Conservation (phyloP, 306 rosid genomes). For the Vigna mungo region DNA sequence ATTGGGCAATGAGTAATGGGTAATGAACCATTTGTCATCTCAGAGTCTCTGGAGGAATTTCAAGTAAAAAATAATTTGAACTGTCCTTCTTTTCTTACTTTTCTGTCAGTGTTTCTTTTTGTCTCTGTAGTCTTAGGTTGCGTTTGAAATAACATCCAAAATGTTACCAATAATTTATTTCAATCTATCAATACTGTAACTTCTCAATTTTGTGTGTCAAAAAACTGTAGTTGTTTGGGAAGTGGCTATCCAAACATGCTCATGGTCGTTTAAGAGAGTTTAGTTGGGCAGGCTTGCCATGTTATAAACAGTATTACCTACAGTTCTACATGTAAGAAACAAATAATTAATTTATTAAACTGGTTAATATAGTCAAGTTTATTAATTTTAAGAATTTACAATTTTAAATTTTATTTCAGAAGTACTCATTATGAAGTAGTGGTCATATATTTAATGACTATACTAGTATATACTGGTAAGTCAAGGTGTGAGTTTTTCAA, state of each 20-base stretch:
- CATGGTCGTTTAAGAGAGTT: slow-evolving; percentile 10
- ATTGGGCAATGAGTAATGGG: neutral
- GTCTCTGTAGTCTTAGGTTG: neutral
- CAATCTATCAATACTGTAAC: too few relatives aligned
- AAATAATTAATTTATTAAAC: neutral
- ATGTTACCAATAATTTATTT: too few relatives aligned
- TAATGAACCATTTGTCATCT: neutral
- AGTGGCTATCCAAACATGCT: too few relatives aligned
- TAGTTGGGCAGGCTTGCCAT: neutral
- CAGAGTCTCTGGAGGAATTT: neutral
- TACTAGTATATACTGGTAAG: neutral
- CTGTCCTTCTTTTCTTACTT: neutral
- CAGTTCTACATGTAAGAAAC: neutral
- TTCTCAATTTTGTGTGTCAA: too few relatives aligned
- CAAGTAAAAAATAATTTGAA: neutral
- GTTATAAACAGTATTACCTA: neutral
- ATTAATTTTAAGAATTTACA: neutral
- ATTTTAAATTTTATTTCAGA: neutral
- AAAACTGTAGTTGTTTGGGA: too few relatives aligned
- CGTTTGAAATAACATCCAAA: too few relatives aligned
- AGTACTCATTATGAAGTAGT: neutral
- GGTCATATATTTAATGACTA: neutral
- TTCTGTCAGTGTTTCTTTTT: neutral
- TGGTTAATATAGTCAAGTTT: neutral
- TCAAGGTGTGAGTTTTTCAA: neutral